Base-by-base conservation (phyloP, 1,284 basidiomycete species). In the Leccinum subfulvum region DNA sequence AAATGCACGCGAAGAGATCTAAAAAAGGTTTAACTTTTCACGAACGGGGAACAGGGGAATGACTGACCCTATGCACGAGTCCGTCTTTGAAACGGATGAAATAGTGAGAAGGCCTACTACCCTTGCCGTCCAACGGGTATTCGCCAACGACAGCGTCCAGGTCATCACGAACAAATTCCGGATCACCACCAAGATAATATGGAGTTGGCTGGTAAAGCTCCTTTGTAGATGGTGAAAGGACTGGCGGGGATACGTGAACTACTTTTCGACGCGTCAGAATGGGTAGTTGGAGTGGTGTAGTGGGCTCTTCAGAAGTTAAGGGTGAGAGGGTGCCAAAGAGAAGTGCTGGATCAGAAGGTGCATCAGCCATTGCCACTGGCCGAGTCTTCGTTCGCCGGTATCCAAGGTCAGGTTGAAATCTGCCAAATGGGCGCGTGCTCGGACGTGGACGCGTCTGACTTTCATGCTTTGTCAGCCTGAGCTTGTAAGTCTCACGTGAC, bases 111-210 rank as follows among this genome's bases (percentile, higher is more conserved):
- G 71, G 71, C 21, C 67, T 67, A 5, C 71, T 67, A 4, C 71
- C 74, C 2, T 81, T 73, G 14, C 64, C 41, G 5, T 67, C 62
- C 28, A 68, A 52, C 1, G 70, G 73, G 65, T 82, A 81, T 69
- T 89, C 86, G 11, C 88, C 89, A 62, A 89, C 79, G 26, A 91
- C 75, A 64, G 82, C 77, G 63, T 84, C 80, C 7, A 84, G 69
- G 49, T 78, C 72, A 49, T 63, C 37, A 55, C 64, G 67, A 23
- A 68, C 65, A 51, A 78, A 67, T 37, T 78, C 74, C 1, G 72
- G 63, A 47, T 77, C 73, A 7, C 73, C 70, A 53, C 73, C 74
- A 47, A 77, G 73, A 51, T 69, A 72, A 35, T 77, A 73, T n/a
- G 71, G 68, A 6, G 73, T 64, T 28, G 69, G 63, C 62, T 78